Percentiles rank a stretch among this genome's conserved stretches.
Evolutionary conservation across 192 early-diverging fungal species (phyloP).

Genomic region (Gryganskiella cystojenkinii): DNA sequence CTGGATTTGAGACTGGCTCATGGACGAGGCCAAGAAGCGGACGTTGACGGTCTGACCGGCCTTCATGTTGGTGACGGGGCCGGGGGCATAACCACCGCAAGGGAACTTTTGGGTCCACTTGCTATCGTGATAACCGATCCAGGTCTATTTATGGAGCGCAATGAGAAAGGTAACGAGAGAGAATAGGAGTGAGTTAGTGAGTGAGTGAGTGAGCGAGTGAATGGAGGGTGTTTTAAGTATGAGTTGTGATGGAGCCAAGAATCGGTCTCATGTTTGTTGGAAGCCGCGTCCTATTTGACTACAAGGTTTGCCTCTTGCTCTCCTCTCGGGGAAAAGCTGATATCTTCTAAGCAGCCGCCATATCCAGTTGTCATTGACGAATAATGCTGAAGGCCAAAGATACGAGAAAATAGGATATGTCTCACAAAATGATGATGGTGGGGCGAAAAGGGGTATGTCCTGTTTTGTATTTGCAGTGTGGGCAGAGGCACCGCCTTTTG

Average conservation of each 20-base stretch:
- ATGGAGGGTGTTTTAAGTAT: not conserved
- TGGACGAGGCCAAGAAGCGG: conserved; percentile 53
- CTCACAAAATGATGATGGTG: too few species aligned
- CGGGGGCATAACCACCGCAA: conserved; percentile 53
- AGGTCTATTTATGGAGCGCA: conserved; percentile 16
- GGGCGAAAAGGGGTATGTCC: too few species aligned
- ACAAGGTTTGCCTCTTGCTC: too few species aligned
- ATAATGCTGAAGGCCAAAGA: too few species aligned
- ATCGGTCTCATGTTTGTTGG: not conserved
- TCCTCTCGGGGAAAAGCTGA: too few species aligned
- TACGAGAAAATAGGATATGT: too few species aligned
- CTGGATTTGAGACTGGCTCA: conserved; percentile 25
- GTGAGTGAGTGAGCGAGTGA: not conserved
- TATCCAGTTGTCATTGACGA: too few species aligned
- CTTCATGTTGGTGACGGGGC: conserved; percentile 54
- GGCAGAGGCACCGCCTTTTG: too few species aligned
- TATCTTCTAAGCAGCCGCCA: too few species aligned
- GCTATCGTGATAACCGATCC: conserved; percentile 44
- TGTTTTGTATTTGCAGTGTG: too few species aligned
- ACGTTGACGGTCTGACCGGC: conserved; percentile 62
- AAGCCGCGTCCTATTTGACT: too few species aligned
- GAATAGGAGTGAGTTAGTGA: not conserved
- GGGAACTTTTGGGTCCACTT: conserved; percentile 38
- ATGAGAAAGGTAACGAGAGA: not conserved
- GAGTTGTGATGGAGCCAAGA: not conserved